phyloP scores from a whole-genome alignment of 768 basidiomycete species.

The Boletus speciosus region DNA sequence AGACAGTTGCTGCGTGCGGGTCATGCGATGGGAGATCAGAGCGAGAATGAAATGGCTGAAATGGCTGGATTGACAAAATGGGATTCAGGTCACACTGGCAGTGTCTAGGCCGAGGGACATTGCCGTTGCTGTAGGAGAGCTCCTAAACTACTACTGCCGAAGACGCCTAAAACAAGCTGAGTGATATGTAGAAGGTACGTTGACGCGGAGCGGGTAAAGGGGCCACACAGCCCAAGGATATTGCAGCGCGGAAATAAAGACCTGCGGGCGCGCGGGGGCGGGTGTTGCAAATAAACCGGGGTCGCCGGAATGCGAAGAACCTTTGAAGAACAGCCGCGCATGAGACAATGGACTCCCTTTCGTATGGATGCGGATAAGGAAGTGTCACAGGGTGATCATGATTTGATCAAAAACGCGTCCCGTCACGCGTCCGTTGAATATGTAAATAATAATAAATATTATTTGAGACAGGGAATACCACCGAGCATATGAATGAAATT shows the following conservation, averaged over 20 bases:
- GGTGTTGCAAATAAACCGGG: slow-evolving; percentile 27
- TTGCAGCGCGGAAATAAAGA: slow-evolving; percentile 26
- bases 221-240: slow-evolving; percentile 7
- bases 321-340: slow-evolving; percentile 13
- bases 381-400: slow-evolving; percentile 9
- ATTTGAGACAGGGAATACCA: slow-evolving; percentile 14
- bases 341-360: slow-evolving; percentile 25
- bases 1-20: slow-evolving; percentile 18
- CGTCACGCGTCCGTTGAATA: slow-evolving; percentile 23
- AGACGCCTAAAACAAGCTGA: slow-evolving; percentile 15
- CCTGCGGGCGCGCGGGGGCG: slow-evolving; percentile 9
- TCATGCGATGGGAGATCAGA: slow-evolving; percentile 18
- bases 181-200: slow-evolving; percentile 15
- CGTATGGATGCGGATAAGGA: slow-evolving; percentile 18
- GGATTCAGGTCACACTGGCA: slow-evolving; percentile 1
- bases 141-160: slow-evolving; percentile 22
- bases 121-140: slow-evolving; percentile 16
- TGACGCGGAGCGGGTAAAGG: slow-evolving; percentile 9
- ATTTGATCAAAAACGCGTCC: slow-evolving; percentile 21
- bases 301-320: slow-evolving; percentile 20
- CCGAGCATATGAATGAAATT: slow-evolving; percentile 18
- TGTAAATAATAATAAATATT: slow-evolving; percentile 6
- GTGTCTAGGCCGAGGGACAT: slow-evolving; percentile 12
- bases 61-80: slow-evolving; percentile 17
- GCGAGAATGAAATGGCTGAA: slow-evolving; percentile 13